These are phyloP conservation scores for Pancytospora epiphaga DNA, from an alignment of 371 early-diverging fungal species.

Conservation along the genomic window DNA sequence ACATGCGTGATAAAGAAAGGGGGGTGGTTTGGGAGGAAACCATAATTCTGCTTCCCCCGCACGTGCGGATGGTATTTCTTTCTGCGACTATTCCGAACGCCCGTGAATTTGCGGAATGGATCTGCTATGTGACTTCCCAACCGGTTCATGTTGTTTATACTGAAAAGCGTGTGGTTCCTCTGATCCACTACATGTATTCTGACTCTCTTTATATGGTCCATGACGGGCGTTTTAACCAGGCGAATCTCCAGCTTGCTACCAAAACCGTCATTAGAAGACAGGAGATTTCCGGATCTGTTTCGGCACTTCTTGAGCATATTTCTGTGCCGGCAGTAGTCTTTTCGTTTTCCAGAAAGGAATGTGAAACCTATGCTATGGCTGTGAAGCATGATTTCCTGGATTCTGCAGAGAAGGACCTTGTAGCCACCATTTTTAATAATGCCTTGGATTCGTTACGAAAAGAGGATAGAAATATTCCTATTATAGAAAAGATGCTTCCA, in stretches of 20 bases:
- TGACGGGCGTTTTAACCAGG: constrained; percentile 72
- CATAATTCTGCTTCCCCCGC: constrained; percentile 80
- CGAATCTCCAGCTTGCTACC: constrained; percentile 72
- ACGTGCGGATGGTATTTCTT: constrained; percentile 76
- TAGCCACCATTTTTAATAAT: constrained; percentile 75
- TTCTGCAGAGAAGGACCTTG: constrained; percentile 75
- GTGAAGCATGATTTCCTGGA: constrained; percentile 83
- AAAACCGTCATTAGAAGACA: constrained; percentile 64
- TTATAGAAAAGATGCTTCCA: constrained; percentile 83
- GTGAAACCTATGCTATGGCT: constrained; percentile 79
- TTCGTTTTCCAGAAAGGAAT: constrained; percentile 86
- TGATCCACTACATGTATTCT: constrained; percentile 67
- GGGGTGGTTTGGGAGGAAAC: constrained; percentile 99
- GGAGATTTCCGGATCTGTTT: constrained; percentile 60
- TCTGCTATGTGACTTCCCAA: constrained; percentile 81
- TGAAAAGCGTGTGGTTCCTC: constrained; percentile 91
- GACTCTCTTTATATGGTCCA: constrained; percentile 43
- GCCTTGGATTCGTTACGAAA: constrained; percentile 75
- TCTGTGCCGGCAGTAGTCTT: constrained; percentile 87
- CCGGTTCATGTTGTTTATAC: constrained; percentile 97
- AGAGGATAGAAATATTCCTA: constrained; percentile 82
- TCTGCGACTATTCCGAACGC: constrained; percentile 99
- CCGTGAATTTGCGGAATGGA: constrained; percentile 98
- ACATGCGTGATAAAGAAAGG: constrained; percentile 78
- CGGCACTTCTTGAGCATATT: constrained; percentile 43